Percentiles rank a stretch among this genome's conserved stretches.
These are phyloP conservation scores for Moesziomyces antarcticus DNA, from an alignment of 1,284 basidiomycete species.

Conservation along the genomic window DNA sequence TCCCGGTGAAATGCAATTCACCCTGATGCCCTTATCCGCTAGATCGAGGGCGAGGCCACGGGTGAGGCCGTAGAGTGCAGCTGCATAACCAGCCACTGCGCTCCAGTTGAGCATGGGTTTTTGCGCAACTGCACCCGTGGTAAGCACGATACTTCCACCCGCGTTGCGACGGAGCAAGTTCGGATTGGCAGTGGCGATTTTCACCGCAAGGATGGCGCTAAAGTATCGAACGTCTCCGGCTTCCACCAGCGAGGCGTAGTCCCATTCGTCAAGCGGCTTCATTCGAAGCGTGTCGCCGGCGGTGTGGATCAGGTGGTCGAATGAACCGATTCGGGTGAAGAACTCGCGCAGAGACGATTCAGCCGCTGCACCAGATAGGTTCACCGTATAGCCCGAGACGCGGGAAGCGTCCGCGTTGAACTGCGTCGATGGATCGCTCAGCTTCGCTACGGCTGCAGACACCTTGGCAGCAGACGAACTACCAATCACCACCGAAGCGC, in stretches of 20 bases:
- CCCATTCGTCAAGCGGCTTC: constrained; percentile 15
- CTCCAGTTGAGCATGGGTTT: constrained; percentile 25
- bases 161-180: constrained; percentile 8
- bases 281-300: constrained; percentile 30
- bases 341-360: constrained; percentile 23
- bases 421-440: constrained; percentile 31
- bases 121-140: constrained; percentile 30
- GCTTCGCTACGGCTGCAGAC: constrained; percentile 13
- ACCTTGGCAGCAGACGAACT: constrained; percentile 26
- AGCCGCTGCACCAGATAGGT: constrained; percentile 24
- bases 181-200: constrained; percentile 10
- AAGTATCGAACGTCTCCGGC: constrained; percentile 25
- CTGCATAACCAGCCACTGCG: constrained; percentile 13
- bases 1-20: constrained; percentile 43
- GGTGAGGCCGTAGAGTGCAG: constrained; percentile 24
- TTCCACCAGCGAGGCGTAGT: constrained; percentile 8
- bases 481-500: constrained; percentile 35
- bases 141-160: constrained; percentile 29
- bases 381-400: constrained; percentile 25
- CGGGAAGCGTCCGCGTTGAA: constrained; percentile 44
- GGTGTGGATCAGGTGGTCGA: constrained; percentile 49
- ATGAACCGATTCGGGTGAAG: constrained; percentile 32
- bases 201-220: constrained; percentile 35
- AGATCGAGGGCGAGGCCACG: constrained; percentile 39
- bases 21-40: constrained; percentile 22